A percentile compares a stretch with the other conserved stretches of the same genome.
phyloP scores from a whole-genome alignment of 768 basidiomycete genomes.

The Trametes coccinea region DNA sequence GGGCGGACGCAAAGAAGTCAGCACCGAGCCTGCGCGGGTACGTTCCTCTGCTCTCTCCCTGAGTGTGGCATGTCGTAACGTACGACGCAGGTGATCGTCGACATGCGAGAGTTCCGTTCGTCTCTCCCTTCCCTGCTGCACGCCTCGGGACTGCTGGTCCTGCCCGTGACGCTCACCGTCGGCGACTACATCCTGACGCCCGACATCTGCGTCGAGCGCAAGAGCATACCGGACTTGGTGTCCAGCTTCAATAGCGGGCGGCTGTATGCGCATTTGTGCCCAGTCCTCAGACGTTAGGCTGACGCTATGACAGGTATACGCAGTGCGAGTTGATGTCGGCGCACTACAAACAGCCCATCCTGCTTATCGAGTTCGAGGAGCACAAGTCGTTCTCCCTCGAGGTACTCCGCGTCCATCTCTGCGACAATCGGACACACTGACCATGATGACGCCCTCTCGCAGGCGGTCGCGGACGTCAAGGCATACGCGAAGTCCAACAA shows the following conservation, averaged over 20 bases:
- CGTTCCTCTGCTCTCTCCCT: slow-evolving; percentile 3
- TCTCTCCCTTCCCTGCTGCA: slow-evolving; percentile 88
- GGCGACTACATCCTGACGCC: slow-evolving; percentile 97
- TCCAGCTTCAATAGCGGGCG: slow-evolving; percentile 92
- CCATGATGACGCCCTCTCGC: neutral
- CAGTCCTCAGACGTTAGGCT: neutral
- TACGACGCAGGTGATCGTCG: slow-evolving; percentile 77
- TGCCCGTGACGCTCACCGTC: slow-evolving; percentile 91
- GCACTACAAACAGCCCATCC: slow-evolving; percentile 90
- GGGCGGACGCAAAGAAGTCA: slow-evolving; percentile 75
- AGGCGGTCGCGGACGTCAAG: slow-evolving; percentile 69
- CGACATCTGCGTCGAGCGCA: slow-evolving; percentile 94
- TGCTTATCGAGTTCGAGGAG: slow-evolving; percentile 97
- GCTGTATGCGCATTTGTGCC: slow-evolving; percentile 57
- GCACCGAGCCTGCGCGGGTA: slow-evolving; percentile 65
- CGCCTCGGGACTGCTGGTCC: slow-evolving; percentile 71
- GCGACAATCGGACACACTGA: neutral
- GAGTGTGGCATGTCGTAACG: neutral
- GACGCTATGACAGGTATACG: slow-evolving; percentile 65
- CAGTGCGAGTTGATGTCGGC: slow-evolving; percentile 98
- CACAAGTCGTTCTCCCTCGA: slow-evolving; percentile 93
- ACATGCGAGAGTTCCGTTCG: slow-evolving; percentile 96
- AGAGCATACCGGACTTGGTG: slow-evolving; percentile 91
- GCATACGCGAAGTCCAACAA: slow-evolving; percentile 64
- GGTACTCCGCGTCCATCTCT: slow-evolving; percentile 41